A percentile compares a stretch with the other conserved stretches of the same genome.
Evolutionary conservation across 192 early-diverging fungal species (phyloP).

Genomic region (Umbelopsis sp.): DNA sequence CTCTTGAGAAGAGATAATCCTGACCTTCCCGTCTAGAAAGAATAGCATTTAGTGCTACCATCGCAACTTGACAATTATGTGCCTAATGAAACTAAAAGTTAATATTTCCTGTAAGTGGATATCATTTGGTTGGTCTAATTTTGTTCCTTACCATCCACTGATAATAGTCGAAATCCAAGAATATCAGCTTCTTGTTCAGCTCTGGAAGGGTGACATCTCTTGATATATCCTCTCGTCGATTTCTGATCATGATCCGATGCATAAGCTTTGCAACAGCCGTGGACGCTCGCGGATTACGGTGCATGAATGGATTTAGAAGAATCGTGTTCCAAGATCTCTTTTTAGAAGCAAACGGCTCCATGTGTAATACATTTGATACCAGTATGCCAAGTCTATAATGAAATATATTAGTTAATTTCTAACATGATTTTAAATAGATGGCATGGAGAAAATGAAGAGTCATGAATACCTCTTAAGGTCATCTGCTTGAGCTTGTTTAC

Average conservation of each 20-base stretch:
- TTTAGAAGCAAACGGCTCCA: constrained; percentile 62
- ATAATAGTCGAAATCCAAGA: constrained; percentile 47
- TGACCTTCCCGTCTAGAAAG: constrained; percentile 62
- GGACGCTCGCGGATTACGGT: constrained; percentile 46
- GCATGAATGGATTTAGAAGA: constrained; percentile 58
- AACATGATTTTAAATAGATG: not conserved
- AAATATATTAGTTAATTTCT: not conserved
- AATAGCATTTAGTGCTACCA: constrained; percentile 73
- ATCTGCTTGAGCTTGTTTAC: constrained; percentile 25
- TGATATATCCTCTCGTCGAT: constrained; percentile 54
- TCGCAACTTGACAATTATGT: constrained; percentile 60
- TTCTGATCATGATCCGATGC: constrained; percentile 76
- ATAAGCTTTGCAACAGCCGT: constrained; percentile 56
- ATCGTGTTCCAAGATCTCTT: constrained; percentile 47
- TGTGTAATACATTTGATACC: constrained; percentile 56
- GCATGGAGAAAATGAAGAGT: too few species aligned
- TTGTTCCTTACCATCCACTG: constrained; percentile 46
- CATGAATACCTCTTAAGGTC: constrained; percentile 44
- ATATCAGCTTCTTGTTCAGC: constrained; percentile 50
- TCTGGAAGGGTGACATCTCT: constrained; percentile 67
- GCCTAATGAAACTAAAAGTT: constrained; percentile 16
- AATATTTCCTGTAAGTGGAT: too few species aligned
- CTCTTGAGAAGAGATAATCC: constrained; percentile 77
- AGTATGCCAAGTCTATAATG: constrained; percentile 59
- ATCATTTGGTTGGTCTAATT: too few species aligned